phyloP scores from a whole-genome alignment of 371 early-diverging fungal species.

The Capniomyces stellatus region DNA sequence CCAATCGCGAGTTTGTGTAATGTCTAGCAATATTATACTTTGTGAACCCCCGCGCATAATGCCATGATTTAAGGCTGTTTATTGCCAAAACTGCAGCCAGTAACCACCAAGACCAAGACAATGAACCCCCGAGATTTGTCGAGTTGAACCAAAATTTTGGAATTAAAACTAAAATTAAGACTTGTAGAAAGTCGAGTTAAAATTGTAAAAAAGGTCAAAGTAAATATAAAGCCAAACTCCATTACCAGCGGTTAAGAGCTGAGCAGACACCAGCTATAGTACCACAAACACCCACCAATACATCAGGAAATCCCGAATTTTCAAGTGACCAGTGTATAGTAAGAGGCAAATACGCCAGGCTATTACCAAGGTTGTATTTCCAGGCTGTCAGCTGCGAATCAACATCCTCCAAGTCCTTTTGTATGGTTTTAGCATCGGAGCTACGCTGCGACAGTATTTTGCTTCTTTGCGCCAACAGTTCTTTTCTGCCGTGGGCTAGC shows the following conservation, averaged over 20 bases:
- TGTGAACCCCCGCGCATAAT: too few relatives aligned
- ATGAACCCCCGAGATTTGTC: too few relatives aligned
- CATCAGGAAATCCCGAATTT: constrained; percentile 67
- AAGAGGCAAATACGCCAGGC: constrained; percentile 82
- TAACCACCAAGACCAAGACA: too few relatives aligned
- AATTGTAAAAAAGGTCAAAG: too few relatives aligned
- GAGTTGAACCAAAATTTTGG: too few relatives aligned
- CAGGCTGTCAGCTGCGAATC: constrained; percentile 17
- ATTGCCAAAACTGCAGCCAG: too few relatives aligned
- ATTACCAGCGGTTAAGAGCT: constrained; percentile 67
- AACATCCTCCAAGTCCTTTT: constrained; percentile 44
- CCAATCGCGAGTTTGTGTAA: too few relatives aligned
- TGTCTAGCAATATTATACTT: too few relatives aligned
- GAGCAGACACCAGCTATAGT: constrained; percentile 79
- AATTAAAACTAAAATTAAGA: too few relatives aligned
- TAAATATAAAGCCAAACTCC: too few relatives aligned
- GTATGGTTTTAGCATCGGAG: constrained; percentile 25
- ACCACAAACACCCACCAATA: constrained; percentile 78
- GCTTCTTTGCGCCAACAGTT: constrained; percentile 32
- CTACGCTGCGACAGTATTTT: constrained; percentile 10
- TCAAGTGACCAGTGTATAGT: constrained; percentile 84
- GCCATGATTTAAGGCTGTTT: too few relatives aligned
- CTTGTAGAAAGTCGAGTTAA: too few relatives aligned
- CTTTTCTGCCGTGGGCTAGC: constrained; percentile 52
- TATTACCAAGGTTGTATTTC: constrained; percentile 56